These are phyloP conservation scores for Cornus controversa DNA, from an alignment of 148 eudicot genomes.

Conservation along the genomic window DNA sequence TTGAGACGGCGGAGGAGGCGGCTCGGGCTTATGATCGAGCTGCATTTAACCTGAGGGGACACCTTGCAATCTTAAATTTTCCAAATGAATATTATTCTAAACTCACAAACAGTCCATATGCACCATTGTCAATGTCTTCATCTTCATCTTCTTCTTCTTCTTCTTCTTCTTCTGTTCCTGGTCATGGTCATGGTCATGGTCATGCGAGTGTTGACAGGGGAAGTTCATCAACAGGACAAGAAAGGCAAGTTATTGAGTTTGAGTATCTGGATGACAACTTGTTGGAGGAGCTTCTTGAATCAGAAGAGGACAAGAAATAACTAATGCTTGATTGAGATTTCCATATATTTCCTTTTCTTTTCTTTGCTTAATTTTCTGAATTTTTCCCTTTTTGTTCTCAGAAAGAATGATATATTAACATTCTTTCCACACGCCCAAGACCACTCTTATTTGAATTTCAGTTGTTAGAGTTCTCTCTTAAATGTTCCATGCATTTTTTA, in stretches of 20 bases:
- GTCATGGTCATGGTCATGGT: too few species aligned
- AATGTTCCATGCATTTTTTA: too few species aligned
- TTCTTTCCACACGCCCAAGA: too few species aligned
- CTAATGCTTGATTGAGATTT: background rate
- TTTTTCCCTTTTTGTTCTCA: background rate
- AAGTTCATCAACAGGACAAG: slow-evolving; percentile 14
- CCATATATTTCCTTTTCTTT: background rate
- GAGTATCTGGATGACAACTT: slow-evolving; percentile 59
- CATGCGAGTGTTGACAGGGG: slow-evolving; percentile 7
- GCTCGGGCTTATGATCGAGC: slow-evolving; percentile 62
- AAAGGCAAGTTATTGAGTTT: slow-evolving; percentile 50
- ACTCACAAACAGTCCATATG: slow-evolving; percentile 14
- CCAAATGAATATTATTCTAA: slow-evolving; percentile 49
- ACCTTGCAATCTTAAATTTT: slow-evolving; percentile 51
- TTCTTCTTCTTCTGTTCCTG: background rate
- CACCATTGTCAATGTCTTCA: background rate
- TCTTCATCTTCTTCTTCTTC: slow-evolving; percentile 4
- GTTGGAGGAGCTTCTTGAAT: slow-evolving; percentile 62
- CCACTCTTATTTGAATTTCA: too few species aligned
- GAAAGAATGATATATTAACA: background rate
- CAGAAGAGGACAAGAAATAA: slow-evolving; percentile 27
- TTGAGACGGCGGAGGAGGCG: slow-evolving; percentile 38
- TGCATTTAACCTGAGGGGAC: slow-evolving; percentile 54
- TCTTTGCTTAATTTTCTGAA: background rate
- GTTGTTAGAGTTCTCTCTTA: too few species aligned